Percentiles rank a stretch among this genome's conserved stretches.
Conservation (phyloP, 306 rosid genomes). For the Lathyrus oleraceus region DNA sequence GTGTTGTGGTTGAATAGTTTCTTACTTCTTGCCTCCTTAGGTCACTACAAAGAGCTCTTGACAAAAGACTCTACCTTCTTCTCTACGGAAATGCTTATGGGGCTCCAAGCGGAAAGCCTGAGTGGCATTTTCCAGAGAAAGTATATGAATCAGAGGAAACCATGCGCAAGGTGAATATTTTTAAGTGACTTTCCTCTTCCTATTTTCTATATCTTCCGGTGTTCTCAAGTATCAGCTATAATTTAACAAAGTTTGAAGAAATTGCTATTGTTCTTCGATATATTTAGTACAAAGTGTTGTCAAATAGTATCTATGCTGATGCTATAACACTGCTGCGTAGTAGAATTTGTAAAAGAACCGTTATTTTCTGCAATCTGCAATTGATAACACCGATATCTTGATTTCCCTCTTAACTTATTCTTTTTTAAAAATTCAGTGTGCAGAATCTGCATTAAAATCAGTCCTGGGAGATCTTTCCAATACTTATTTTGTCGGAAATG, state of each 20-base stretch:
- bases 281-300: background rate
- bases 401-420: background rate
- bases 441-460: conserved; percentile 76
- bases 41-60: conserved; percentile 93
- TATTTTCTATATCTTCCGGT: background rate
- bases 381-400: background rate
- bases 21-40: conserved; percentile 42
- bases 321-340: background rate
- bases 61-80: conserved; percentile 86
- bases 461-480: conserved; percentile 78
- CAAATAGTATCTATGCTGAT: background rate
- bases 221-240: background rate
- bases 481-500: conserved; percentile 94
- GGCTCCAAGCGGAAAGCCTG: conserved; percentile 56
- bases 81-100: conserved; percentile 57
- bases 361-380: background rate
- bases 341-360: background rate
- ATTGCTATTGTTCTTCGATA: background rate
- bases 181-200: conserved; percentile 18
- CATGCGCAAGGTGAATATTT: conserved; percentile 58
- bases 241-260: background rate
- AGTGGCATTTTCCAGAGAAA: conserved; percentile 91
- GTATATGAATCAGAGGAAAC: conserved; percentile 80
- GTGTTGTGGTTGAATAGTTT: background rate
- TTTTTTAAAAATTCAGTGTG: conserved; percentile 62